Evolutionary conservation across 371 early-diverging fungal genomes (phyloP).

Genomic region (Mucor ambiguus): DNA sequence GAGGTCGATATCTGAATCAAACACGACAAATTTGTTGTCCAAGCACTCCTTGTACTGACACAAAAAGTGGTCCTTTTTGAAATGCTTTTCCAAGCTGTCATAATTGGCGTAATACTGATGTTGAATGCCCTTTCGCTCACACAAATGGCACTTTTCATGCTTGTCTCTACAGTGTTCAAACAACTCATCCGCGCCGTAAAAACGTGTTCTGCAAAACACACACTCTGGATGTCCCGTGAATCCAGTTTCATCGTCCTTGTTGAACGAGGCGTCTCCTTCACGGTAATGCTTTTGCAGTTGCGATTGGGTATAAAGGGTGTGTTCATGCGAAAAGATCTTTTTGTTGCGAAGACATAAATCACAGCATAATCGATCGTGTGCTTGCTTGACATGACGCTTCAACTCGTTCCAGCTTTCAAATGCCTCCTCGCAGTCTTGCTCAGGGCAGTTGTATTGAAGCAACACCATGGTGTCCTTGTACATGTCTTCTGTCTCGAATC

Average conservation of each 20-base stretch:
- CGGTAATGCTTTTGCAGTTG: constrained; percentile 75
- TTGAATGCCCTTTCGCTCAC: constrained; percentile 70
- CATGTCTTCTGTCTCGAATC: constrained; percentile 75
- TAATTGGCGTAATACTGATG: constrained; percentile 89
- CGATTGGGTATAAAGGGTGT: constrained; percentile 72
- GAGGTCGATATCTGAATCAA: constrained; percentile 88
- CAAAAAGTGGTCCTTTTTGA: constrained; percentile 78
- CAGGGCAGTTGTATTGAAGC: constrained; percentile 87
- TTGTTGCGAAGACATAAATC: constrained; percentile 90
- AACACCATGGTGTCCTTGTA: constrained; percentile 72
- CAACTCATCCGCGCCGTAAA: constrained; percentile 90
- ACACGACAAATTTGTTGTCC: constrained; percentile 95
- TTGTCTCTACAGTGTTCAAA: constrained; percentile 90
- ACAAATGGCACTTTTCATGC: constrained; percentile 95
- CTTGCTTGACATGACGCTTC: constrained; percentile 75
- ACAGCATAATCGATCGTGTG: constrained; percentile 62
- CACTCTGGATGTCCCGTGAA: constrained; percentile 95
- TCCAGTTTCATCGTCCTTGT: constrained; percentile 68
- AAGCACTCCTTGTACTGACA: constrained; percentile 85
- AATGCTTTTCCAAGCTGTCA: constrained; percentile 81
- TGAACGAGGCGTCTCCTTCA: constrained; percentile 60
- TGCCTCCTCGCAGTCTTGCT: constrained; percentile 58
- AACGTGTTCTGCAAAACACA: constrained; percentile 81
- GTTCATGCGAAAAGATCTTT: constrained; percentile 91
- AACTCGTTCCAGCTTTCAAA: constrained; percentile 74